Evolutionary conservation across 1,284 basidiomycete genomes (phyloP).

Genomic region (Tylopilus sp.): DNA sequence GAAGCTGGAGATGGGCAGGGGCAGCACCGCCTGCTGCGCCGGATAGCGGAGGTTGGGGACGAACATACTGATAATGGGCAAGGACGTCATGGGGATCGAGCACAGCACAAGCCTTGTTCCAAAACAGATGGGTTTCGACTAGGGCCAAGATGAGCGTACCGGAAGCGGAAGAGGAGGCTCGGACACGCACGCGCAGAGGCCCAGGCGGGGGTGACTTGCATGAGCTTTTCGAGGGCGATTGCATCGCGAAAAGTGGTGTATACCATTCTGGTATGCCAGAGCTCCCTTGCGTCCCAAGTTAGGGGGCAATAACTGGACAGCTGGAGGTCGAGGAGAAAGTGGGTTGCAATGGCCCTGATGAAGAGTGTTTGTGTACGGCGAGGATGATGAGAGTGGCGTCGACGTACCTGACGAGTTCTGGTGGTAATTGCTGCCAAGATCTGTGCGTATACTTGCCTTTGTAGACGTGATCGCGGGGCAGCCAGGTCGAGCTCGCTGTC

Average conservation of each 20-base stretch:
- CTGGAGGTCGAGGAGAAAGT: constrained; percentile 51
- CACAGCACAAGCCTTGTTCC: constrained; percentile 43
- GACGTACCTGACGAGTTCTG: constrained; percentile 63
- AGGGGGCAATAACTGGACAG: constrained; percentile 45
- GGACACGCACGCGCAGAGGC: constrained; percentile 41
- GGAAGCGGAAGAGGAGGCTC: background rate
- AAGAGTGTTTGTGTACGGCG: background rate
- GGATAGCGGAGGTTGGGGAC: constrained; percentile 25
- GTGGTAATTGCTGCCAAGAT: constrained; percentile 66
- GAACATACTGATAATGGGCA: constrained; percentile 34
- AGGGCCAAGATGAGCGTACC: constrained; percentile 9
- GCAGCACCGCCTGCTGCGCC: constrained; percentile 20
- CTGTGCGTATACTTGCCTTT: constrained; percentile 63
- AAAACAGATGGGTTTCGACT: constrained; percentile 48
- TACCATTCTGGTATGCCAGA: constrained; percentile 55
- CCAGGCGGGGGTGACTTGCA: constrained; percentile 47
- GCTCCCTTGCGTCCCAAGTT: constrained; percentile 53
- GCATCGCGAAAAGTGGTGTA: constrained; percentile 53
- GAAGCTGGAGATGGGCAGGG: constrained; percentile 17
- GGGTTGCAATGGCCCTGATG: constrained; percentile 56
- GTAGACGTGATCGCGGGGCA: constrained; percentile 38
- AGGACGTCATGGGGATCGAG: constrained; percentile 44
- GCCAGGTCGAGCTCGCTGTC: constrained; percentile 16
- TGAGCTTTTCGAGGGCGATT: constrained; percentile 55
- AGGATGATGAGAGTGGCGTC: constrained; percentile 26